These are phyloP conservation scores for Knufia petricola DNA, from an alignment of 2,329 filamentous ascomycete species.

Conservation along the genomic window DNA sequence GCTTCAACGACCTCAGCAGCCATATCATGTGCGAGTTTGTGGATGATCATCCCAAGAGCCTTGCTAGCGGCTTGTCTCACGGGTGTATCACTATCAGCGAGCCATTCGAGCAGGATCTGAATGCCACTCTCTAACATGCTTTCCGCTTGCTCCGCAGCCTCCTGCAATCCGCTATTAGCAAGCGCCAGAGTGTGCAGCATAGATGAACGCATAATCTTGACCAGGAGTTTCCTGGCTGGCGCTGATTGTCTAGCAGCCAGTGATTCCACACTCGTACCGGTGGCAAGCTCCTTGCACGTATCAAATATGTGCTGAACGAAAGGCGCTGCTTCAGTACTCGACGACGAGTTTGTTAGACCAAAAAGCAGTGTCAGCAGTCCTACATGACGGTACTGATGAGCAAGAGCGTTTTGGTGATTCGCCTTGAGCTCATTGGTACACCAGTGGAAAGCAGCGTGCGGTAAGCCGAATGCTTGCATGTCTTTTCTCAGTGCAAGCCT, in stretches of 20 bases:
- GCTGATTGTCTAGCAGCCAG: conserved; percentile 57
- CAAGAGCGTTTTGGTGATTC: conserved; percentile 28
- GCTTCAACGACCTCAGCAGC: conserved; percentile 79
- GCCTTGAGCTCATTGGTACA: conserved; percentile 52
- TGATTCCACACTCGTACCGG: conserved; percentile 41
- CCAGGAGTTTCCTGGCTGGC: conserved; percentile 66
- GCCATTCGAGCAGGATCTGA: conserved; percentile 64
- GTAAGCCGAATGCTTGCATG: conserved; percentile 69
- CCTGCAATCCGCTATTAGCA: conserved; percentile 31
- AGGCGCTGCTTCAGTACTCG: conserved; percentile 62
- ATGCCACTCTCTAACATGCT: conserved; percentile 70
- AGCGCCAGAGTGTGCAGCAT: conserved; percentile 54
- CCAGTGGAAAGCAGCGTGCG: conserved; percentile 61
- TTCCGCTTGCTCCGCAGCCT: conserved; percentile 22
- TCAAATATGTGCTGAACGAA: conserved; percentile 59
- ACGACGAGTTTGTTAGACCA: conserved; percentile 60
- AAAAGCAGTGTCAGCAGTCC: conserved; percentile 72
- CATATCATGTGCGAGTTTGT: conserved; percentile 71
- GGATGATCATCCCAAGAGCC: conserved; percentile 73
- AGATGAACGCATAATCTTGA: conserved; percentile 75
- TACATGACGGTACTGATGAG: conserved; percentile 63
- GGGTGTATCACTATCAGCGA: conserved; percentile 82
- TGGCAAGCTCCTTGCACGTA: conserved; percentile 51
- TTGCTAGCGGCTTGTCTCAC: conserved; percentile 89
- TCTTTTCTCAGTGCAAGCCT: conserved; percentile 74